These are phyloP conservation scores for Lepidium campestre DNA, from an alignment of 441 rosid species.

Conservation along the genomic window DNA sequence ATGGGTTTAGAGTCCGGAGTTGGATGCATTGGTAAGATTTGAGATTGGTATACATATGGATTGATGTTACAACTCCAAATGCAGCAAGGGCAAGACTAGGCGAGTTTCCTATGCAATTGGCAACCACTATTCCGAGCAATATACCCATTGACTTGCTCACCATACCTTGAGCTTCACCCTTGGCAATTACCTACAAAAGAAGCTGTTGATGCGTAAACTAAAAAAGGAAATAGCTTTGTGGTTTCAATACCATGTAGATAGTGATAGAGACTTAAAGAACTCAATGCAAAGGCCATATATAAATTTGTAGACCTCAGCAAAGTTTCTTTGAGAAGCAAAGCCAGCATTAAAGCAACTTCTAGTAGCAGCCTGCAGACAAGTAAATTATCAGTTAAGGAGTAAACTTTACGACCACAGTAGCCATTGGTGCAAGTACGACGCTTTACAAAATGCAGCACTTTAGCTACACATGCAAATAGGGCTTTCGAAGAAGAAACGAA, in stretches of 20 bases:
- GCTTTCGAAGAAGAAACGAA: neutral
- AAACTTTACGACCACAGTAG: too few species aligned
- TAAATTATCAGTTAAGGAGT: neutral
- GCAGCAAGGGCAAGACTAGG: constrained; percentile 72
- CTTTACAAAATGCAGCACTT: neutral
- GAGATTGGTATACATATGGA: constrained; percentile 95
- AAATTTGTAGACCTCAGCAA: constrained; percentile 79
- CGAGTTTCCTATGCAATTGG: constrained; percentile 66
- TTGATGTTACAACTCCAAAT: constrained; percentile 67
- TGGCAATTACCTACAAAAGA: constrained; percentile 72
- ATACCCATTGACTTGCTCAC: constrained; percentile 89
- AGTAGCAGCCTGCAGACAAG: constrained; percentile 66
- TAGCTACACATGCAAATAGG: neutral
- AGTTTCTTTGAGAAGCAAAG: constrained; percentile 96
- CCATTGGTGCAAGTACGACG: neutral
- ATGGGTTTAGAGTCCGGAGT: constrained; percentile 86
- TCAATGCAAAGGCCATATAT: neutral
- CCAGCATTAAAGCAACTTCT: constrained; percentile 97
- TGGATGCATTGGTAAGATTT: constrained; percentile 91
- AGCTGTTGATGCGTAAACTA: neutral
- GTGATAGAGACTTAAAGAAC: neutral
- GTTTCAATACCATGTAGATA: neutral
- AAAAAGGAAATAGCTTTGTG: neutral
- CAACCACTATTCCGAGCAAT: constrained; percentile 75
- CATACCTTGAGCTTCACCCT: constrained; percentile 99